Evolutionary conservation across 805 yeast species (phyloP).

Genomic region (Metschnikowia gelsemii): DNA sequence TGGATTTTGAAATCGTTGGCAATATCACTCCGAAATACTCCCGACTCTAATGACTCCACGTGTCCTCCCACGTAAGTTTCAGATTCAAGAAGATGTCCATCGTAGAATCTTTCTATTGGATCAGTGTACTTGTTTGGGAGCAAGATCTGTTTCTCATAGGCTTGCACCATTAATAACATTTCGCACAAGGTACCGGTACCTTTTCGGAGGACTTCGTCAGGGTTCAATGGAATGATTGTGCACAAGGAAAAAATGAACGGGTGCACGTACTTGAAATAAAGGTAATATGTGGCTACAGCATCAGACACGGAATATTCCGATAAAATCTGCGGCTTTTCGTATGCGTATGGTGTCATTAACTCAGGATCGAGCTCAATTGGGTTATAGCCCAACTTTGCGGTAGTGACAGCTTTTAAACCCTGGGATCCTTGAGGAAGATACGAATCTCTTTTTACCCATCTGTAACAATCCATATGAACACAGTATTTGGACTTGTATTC

Average conservation of each 20-base stretch:
- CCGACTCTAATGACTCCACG: conserved; percentile 96
- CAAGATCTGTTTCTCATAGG: conserved; percentile 71
- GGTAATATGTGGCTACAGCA: conserved; percentile 97
- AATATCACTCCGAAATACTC: conserved; percentile 91
- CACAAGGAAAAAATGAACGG: conserved; percentile 95
- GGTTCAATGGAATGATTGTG: conserved; percentile 91
- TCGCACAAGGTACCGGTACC: conserved; percentile 99
- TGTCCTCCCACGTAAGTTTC: conserved; percentile 99
- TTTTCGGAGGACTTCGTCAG: conserved; percentile 92
- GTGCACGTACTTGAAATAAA: conserved; percentile 94
- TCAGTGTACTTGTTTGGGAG: conserved; percentile 93
- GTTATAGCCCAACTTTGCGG: conserved; percentile 90
- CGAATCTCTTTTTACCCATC: conserved; percentile 98
- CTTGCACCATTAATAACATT: conserved; percentile 95
- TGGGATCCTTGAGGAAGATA: conserved; percentile 98
- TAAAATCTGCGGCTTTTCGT: conserved; percentile 84
- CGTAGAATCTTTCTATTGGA: conserved; percentile 90
- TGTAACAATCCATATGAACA: conserved; percentile 93
- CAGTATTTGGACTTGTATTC: conserved; percentile 92
- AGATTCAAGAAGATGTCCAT: conserved; percentile 89
- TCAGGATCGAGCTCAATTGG: conserved; percentile 98
- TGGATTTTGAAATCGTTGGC: conserved; percentile 74
- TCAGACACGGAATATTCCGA: conserved; percentile 98
- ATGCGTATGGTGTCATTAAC: conserved; percentile 96
- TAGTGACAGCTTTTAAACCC: conserved; percentile 96